A percentile compares a stretch with the other conserved stretches of the same genome.
Evolutionary conservation across 169 alveolate genomes (phyloP).

Genomic region (Plasmodium knowlesi): DNA sequence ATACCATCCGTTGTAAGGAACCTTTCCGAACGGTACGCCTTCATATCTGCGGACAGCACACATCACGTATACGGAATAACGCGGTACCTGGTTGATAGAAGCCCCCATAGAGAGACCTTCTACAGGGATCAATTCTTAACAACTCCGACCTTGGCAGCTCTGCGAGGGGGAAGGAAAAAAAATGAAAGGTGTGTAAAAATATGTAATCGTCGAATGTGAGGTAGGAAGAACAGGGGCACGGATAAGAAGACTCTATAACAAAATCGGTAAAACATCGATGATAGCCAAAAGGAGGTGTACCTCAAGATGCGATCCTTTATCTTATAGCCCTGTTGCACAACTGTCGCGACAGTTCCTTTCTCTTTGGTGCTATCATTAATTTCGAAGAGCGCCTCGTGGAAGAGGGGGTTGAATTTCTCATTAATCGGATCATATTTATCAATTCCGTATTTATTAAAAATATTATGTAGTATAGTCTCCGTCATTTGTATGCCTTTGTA

Average conservation of each 20-base stretch:
- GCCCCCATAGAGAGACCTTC: not conserved
- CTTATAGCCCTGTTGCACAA: slow-evolving; percentile 91
- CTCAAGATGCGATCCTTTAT: slow-evolving; percentile 92
- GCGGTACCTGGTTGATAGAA: not conserved
- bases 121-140: slow-evolving; percentile 28
- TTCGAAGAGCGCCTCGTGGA: slow-evolving; percentile 94
- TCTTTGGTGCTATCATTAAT: slow-evolving; percentile 87
- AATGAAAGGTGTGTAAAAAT: not conserved
- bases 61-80: not conserved
- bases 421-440: slow-evolving; percentile 87
- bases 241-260: not conserved
- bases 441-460: slow-evolving; percentile 88
- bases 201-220: not conserved
- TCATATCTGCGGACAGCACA: not conserved
- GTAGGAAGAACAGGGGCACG: not conserved
- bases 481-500: slow-evolving; percentile 92
- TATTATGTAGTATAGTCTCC: slow-evolving; percentile 86
- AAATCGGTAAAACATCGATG: not conserved
- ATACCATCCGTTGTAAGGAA: not conserved
- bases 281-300: slow-evolving; percentile 78
- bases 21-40: not conserved
- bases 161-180: not conserved
- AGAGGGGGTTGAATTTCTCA: slow-evolving; percentile 92
- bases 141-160: slow-evolving; percentile 73
- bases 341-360: slow-evolving; percentile 89